Conservation (phyloP, 2,329 filamentous ascomycete species). For the Aspergillus sp. region DNA sequence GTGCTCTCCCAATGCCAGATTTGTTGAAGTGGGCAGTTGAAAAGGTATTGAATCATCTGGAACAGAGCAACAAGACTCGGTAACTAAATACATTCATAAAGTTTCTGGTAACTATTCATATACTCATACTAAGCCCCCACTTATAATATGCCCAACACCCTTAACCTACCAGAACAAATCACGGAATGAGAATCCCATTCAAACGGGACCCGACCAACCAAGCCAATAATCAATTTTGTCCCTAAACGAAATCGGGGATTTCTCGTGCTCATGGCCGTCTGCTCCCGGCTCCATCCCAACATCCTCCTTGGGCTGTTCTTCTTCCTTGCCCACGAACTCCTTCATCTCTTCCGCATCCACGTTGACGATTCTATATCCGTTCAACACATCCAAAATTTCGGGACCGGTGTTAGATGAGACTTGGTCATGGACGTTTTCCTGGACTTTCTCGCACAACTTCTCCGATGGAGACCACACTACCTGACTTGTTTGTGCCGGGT, state of each 20-base stretch:
- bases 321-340: not conserved
- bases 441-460: not conserved
- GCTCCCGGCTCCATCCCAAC: not conserved
- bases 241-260: conserved; percentile 11
- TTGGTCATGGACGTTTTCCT: not conserved
- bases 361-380: not conserved
- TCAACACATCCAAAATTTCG: not conserved
- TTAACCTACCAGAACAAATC: not conserved
- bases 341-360: not conserved
- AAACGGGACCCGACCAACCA: conserved; percentile 31
- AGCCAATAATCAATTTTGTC: conserved; percentile 34
- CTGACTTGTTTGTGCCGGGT: not conserved
- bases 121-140: not conserved
- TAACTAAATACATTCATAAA: not conserved
- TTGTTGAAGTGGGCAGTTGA: conserved; percentile 70
- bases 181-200: not conserved
- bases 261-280: not conserved
- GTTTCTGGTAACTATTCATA: not conserved
- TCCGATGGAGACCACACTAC: not conserved
- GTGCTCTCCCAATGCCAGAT: conserved; percentile 60
- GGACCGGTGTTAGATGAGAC: not conserved
- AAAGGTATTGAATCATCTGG: conserved; percentile 50
- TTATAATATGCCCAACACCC: not conserved
- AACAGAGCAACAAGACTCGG: not conserved
- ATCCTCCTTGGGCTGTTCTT: not conserved